Evolutionary conservation across 805 yeast species (phyloP).

Genomic region (Candida namnaoensis): DNA sequence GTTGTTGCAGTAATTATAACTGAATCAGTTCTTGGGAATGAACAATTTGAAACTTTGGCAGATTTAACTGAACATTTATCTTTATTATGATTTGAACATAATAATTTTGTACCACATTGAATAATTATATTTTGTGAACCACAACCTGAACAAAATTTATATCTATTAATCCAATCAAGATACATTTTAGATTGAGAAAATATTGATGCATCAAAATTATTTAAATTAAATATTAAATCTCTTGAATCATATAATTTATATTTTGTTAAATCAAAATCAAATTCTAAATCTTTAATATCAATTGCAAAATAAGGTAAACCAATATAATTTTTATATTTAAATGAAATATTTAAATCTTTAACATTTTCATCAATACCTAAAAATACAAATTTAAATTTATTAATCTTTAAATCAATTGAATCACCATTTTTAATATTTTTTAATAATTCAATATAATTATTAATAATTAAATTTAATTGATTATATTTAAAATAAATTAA

Average conservation of each 20-base stretch:
- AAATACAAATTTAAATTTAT: conserved; percentile 33
- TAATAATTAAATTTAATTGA: too few species aligned
- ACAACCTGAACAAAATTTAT: conserved; percentile 83
- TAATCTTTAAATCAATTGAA: conserved; percentile 10
- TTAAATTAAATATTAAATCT: conserved; percentile 12
- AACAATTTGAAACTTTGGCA: conserved; percentile 56
- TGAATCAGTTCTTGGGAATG: conserved; percentile 90
- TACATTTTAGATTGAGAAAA: conserved; percentile 78
- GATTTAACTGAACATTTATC: conserved; percentile 27
- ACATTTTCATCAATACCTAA: conserved; percentile 37
- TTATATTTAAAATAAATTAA: too few species aligned
- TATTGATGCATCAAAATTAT: conserved; percentile 47
- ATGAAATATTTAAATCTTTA: not conserved
- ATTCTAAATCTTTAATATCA: conserved; percentile 27
- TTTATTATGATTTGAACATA: conserved; percentile 27
- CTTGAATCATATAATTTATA: not conserved
- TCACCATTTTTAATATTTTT: too few species aligned
- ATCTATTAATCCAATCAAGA: conserved; percentile 75
- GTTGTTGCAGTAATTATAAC: conserved; percentile 78
- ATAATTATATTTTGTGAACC: conserved; percentile 54
- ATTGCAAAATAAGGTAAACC: conserved; percentile 63
- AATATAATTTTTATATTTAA: conserved; percentile 35
- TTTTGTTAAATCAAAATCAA: too few species aligned
- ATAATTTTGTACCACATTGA: conserved; percentile 58
- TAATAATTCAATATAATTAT: too few species aligned